Percentiles rank a stretch among this genome's conserved stretches.
Conservation (phyloP, 169 alveolate species). For the Toxoplasma gondii region DNA sequence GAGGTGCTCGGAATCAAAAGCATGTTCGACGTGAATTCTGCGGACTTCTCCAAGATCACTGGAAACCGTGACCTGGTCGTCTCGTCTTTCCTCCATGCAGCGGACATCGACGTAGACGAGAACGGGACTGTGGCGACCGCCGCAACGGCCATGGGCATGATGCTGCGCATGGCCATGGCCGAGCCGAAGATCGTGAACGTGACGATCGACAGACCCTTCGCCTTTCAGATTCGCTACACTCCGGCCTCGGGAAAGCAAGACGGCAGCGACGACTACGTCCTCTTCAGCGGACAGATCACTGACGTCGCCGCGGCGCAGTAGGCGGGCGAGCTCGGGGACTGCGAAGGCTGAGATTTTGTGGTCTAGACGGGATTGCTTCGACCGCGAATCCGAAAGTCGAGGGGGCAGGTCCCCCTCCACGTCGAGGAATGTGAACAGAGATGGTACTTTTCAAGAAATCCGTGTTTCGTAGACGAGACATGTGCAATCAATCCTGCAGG, state of each 20-base stretch:
- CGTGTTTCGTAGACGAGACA: too few relatives aligned
- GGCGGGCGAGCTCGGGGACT: background rate
- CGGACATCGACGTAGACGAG: conserved; percentile 52
- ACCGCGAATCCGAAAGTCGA: too few relatives aligned
- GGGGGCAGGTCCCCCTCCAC: too few relatives aligned
- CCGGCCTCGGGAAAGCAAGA: background rate
- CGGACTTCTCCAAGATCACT: conserved; percentile 54
- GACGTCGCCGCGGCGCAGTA: conserved; percentile 60
- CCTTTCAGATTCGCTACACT: conserved; percentile 55
- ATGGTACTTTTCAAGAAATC: too few relatives aligned
- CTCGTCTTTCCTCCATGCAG: conserved; percentile 55
- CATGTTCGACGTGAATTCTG: conserved; percentile 35
- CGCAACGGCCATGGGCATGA: conserved; percentile 54
- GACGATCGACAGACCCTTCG: conserved; percentile 42
- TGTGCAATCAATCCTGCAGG: too few relatives aligned
- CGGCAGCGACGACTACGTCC: conserved; percentile 21
- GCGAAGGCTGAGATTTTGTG: background rate
- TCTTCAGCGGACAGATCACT: conserved; percentile 58
- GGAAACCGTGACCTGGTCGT: conserved; percentile 19
- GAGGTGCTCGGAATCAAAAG: background rate
- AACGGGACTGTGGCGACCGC: conserved; percentile 65
- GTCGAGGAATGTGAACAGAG: too few relatives aligned
- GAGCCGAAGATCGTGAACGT: conserved; percentile 24
- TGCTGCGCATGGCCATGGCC: conserved; percentile 29
- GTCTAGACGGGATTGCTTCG: too few relatives aligned